A percentile compares a stretch with the other conserved stretches of the same genome.
phyloP scores from a whole-genome alignment of 345 rosid species.

The Citrus australasica region DNA sequence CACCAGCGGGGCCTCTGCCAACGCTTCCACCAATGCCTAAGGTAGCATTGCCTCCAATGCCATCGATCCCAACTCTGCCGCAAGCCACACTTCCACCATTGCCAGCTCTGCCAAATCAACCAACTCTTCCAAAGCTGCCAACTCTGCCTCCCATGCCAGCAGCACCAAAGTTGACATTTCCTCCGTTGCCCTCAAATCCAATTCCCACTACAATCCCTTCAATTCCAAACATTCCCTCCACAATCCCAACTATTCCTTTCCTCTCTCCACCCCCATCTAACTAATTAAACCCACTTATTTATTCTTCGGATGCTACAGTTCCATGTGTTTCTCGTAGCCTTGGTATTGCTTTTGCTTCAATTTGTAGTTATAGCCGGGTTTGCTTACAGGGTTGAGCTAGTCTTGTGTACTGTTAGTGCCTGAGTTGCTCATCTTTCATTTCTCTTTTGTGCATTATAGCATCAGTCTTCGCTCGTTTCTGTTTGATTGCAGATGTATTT shows the following conservation, averaged over 20 bases:
- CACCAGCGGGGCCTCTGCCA: neutral
- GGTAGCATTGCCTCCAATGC: slow-evolving; percentile 11
- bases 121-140: slow-evolving; percentile 2
- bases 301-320: neutral
- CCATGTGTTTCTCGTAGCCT: neutral
- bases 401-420: neutral
- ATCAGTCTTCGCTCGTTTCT: neutral
- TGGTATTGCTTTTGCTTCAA: neutral
- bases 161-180: slow-evolving; percentile 4
- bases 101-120: neutral
- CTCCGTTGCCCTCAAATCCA: slow-evolving; percentile 1
- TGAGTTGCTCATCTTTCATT: neutral
- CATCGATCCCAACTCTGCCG: neutral
- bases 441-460: neutral
- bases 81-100: neutral
- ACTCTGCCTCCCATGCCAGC: slow-evolving; percentile 7
- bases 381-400: neutral
- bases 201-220: neutral
- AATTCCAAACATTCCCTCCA: slow-evolving; percentile 1
- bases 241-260: neutral
- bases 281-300: slow-evolving; percentile 3
- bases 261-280: slow-evolving; percentile 22
- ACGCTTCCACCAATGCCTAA: slow-evolving; percentile 5
- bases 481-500: neutral
- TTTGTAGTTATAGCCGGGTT: neutral